phyloP scores from a whole-genome alignment of 805 yeast genomes.

The Candida pseudoglaebosa region DNA sequence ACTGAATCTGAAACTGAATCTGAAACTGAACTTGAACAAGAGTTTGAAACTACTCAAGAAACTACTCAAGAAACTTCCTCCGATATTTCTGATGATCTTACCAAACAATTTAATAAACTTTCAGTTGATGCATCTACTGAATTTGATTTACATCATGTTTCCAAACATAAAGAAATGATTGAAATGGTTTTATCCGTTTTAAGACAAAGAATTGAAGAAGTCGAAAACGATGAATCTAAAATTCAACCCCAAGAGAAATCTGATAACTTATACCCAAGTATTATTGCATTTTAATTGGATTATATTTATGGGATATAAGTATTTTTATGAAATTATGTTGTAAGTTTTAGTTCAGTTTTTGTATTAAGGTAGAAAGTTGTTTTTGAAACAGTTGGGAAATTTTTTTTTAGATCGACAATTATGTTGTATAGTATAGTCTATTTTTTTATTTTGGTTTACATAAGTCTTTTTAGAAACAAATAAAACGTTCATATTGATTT shows the following conservation, averaged over 20 bases:
- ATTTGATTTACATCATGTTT: conserved; percentile 23
- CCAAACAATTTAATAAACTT: conserved; percentile 10
- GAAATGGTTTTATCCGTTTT: conserved; percentile 30
- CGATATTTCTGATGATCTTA: conserved; percentile 6
- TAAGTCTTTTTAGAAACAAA: no score
- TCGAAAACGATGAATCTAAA: conserved; percentile 6
- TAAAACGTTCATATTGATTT: no score
- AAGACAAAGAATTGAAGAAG: conserved; percentile 13
- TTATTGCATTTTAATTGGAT: conserved; percentile 31
- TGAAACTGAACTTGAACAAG: conserved; percentile 12
- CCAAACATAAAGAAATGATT: conserved; percentile 35
- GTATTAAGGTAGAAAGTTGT: conserved; percentile 2
- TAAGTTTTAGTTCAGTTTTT: background rate
- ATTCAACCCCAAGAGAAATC: conserved; percentile 9
- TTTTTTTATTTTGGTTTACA: no score
- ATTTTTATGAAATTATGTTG: background rate
- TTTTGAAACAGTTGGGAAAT: no score
- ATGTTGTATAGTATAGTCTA: background rate
- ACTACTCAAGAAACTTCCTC: conserved; percentile 1
- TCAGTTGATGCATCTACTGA: conserved; percentile 10
- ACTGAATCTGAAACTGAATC: conserved; percentile 11
- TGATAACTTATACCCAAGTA: conserved; percentile 34
- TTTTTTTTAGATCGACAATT: no score
- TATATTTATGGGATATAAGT: background rate
- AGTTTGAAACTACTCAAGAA: conserved; percentile 7